Evolutionary conservation across 305 asterid genomes (phyloP).

Genomic region (Solanum aculeatissimum): DNA sequence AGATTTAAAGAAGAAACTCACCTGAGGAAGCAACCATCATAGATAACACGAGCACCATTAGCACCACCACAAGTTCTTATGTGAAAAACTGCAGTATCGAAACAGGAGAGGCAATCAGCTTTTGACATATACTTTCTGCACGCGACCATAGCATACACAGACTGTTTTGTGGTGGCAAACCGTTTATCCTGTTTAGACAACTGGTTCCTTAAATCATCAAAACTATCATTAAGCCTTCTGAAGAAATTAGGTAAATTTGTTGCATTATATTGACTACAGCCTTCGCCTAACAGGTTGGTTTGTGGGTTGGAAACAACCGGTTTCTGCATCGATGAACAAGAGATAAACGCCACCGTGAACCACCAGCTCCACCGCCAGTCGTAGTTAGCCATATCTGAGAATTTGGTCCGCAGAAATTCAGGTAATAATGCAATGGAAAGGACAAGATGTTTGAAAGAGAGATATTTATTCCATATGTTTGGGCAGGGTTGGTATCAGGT

Average conservation of each 20-base stretch:
- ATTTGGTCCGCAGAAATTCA: not conserved
- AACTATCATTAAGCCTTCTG: slow-evolving; percentile 49
- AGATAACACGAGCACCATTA: slow-evolving; percentile 29
- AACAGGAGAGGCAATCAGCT: slow-evolving; percentile 59
- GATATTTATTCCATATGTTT: not conserved
- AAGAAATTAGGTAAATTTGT: slow-evolving; percentile 26
- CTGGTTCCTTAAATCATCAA: slow-evolving; percentile 39
- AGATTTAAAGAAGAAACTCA: not conserved
- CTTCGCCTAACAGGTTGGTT: slow-evolving; percentile 36
- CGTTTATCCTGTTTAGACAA: slow-evolving; percentile 18
- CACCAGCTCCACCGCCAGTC: slow-evolving; percentile 1
- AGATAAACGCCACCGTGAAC: not conserved
- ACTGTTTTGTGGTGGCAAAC: slow-evolving; percentile 62
- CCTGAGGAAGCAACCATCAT: slow-evolving; percentile 57
- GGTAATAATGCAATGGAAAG: not conserved
- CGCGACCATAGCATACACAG: slow-evolving; percentile 62
- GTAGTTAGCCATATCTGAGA: not conserved
- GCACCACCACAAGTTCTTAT: slow-evolving; percentile 27
- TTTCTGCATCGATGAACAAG: not conserved
- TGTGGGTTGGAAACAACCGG: slow-evolving; percentile 36
- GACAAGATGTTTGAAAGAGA: not conserved
- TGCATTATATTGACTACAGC: slow-evolving; percentile 64
- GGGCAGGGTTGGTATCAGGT: not conserved
- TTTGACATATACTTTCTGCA: slow-evolving; percentile 60
- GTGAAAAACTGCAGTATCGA: slow-evolving; percentile 41